Conservation (phyloP, 2,329 filamentous ascomycete genomes). For the Aureobasidium zeae region DNA sequence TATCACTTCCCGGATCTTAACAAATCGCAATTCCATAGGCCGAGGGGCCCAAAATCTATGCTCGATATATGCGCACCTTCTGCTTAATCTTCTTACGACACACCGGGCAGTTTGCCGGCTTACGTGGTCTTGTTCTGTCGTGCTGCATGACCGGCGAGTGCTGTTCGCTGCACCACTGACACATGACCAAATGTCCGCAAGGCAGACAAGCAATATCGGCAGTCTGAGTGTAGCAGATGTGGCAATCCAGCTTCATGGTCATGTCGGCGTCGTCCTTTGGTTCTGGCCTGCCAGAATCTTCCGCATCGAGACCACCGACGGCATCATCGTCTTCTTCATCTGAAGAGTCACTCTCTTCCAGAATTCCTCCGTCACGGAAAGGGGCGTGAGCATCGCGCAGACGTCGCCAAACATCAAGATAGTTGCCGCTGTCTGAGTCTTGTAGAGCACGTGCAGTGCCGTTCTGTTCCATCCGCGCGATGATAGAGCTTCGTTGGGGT, state of each 20-base stretch:
- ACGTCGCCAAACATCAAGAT: slow-evolving; percentile 12
- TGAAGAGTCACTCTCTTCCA: slow-evolving; percentile 19
- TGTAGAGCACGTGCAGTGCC: slow-evolving; percentile 13
- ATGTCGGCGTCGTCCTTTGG: slow-evolving; percentile 42
- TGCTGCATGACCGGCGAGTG: slow-evolving; percentile 37
- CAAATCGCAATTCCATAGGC: too few relatives aligned
- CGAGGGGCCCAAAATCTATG: slow-evolving; percentile 1
- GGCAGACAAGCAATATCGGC: slow-evolving; percentile 45
- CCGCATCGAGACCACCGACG: slow-evolving; percentile 36
- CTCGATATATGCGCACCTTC: slow-evolving; percentile 26
- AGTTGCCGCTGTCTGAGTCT: neutral
- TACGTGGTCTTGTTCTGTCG: slow-evolving; percentile 32
- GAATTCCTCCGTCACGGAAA: neutral
- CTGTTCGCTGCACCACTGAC: slow-evolving; percentile 46
- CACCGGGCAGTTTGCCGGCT: slow-evolving; percentile 37
- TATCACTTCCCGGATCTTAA: neutral
- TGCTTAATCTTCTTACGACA: slow-evolving; percentile 39
- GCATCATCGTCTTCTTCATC: slow-evolving; percentile 18
- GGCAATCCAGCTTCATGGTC: slow-evolving; percentile 43
- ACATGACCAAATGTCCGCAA: slow-evolving; percentile 48
- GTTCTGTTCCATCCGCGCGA: slow-evolving; percentile 14
- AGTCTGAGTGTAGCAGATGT: slow-evolving; percentile 44
- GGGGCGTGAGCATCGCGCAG: slow-evolving; percentile 13
- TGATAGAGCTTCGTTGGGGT: slow-evolving; percentile 15
- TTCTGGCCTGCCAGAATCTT: slow-evolving; percentile 37